Conservation (phyloP, 441 rosid genomes). For the Rhodomyrtus psidioides region DNA sequence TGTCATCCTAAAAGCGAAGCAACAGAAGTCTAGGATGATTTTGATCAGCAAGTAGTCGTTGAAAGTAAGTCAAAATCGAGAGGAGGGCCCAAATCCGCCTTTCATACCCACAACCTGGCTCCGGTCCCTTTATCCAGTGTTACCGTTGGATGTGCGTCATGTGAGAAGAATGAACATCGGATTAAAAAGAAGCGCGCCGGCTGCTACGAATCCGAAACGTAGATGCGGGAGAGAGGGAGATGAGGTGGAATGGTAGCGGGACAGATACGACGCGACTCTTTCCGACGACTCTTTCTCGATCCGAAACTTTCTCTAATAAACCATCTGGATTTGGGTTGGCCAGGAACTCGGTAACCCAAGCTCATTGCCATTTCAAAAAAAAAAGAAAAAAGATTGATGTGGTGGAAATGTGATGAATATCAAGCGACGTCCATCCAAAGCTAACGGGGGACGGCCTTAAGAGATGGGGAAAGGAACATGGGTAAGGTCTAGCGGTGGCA, state of each 20-base stretch:
- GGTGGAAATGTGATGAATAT: not conserved
- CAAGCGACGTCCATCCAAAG: not conserved
- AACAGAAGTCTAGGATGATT: not conserved
- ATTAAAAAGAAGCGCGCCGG: not conserved
- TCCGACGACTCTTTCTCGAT: not conserved
- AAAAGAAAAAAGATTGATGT: not conserved
- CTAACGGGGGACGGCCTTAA: not conserved
- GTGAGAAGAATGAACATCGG: not conserved
- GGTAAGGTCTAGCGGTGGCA: not conserved
- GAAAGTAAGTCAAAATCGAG: not conserved
- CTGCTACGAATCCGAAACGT: not conserved
- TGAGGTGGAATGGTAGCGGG: not conserved
- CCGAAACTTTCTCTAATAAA: not conserved
- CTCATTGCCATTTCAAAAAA: not conserved
- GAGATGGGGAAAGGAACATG: not conserved
- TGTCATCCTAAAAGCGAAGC: not conserved
- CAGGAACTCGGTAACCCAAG: not conserved
- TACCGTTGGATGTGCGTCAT: not conserved
- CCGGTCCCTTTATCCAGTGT: not conserved
- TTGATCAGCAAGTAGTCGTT: not conserved
- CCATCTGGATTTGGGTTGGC: not conserved
- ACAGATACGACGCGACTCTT: not conserved
- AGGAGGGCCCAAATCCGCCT: not conserved
- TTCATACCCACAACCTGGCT: not conserved
- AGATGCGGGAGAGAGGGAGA: not conserved